phyloP scores from a whole-genome alignment of 768 basidiomycete genomes.

The Lentinula boryana region DNA sequence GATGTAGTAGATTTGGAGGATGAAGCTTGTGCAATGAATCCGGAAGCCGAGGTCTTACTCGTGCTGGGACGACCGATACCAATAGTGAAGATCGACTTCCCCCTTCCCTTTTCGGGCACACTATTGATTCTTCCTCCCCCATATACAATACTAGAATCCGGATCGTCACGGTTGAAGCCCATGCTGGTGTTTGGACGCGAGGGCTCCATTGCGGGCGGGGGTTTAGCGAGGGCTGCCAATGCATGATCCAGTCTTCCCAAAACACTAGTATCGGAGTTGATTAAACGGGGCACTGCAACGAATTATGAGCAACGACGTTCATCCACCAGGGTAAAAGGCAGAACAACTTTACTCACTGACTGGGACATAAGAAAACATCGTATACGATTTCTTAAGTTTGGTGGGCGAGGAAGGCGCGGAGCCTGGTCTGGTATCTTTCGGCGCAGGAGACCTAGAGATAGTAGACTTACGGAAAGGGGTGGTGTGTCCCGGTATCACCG shows the following conservation, averaged over 20 bases:
- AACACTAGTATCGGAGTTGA: not conserved
- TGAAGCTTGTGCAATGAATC: conserved; percentile 6
- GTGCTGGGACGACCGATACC: conserved; percentile 12
- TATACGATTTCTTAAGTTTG: not conserved
- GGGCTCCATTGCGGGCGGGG: conserved; percentile 32
- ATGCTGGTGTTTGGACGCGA: conserved; percentile 59
- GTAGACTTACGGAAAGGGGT: not conserved
- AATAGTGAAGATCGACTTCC: not conserved
- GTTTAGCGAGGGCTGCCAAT: conserved; percentile 62
- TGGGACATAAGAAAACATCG: not conserved
- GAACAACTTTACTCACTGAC: not conserved
- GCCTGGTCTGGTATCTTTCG: not conserved
- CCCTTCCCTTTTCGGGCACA: conserved; percentile 5
- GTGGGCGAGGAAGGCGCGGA: conserved; percentile 1
- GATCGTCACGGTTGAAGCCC: conserved; percentile 50
- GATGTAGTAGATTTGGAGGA: not conserved
- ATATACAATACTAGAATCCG: conserved; percentile 2
- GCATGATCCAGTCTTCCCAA: conserved; percentile 19
- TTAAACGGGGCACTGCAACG: not conserved
- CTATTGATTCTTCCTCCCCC: conserved; percentile 8
- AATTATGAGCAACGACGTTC: not conserved
- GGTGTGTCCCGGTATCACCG: not conserved
- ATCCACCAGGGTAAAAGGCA: not conserved
- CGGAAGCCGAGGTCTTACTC: conserved; percentile 9
- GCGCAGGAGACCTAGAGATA: not conserved